A percentile compares a stretch with the other conserved stretches of the same genome.
These are phyloP conservation scores for Phytopythium vexans DNA, from an alignment of 352 stramenopile genomes.

Conservation along the genomic window DNA sequence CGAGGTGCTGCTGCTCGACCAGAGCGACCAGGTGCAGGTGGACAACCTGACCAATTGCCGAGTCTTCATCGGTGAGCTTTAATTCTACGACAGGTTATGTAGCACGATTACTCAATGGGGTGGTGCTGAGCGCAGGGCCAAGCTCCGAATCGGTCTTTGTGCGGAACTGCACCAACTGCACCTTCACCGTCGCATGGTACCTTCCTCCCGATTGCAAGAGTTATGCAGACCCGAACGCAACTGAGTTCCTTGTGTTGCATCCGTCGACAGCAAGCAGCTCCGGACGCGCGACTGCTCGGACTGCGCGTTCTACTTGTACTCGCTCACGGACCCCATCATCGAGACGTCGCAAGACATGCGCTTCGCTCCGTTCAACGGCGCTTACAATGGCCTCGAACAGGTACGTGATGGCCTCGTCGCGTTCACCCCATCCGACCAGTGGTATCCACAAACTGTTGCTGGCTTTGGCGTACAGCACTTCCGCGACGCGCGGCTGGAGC, in stretches of 20 bases:
- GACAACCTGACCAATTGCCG: slow-evolving; percentile 86
- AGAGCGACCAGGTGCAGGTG: slow-evolving; percentile 90
- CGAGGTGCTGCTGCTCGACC: slow-evolving; percentile 82
- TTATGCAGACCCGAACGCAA: not conserved
- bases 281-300: slow-evolving; percentile 79
- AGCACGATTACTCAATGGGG: not conserved
- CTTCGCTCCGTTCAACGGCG: slow-evolving; percentile 89
- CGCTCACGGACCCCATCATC: slow-evolving; percentile 90
- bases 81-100: not conserved
- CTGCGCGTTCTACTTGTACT: slow-evolving; percentile 88
- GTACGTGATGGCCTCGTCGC: slow-evolving; percentile 12
- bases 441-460: not conserved
- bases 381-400: slow-evolving; percentile 65
- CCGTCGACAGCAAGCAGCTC: slow-evolving; percentile 78
- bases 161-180: slow-evolving; percentile 87
- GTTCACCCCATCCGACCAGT: not conserved
- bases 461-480: slow-evolving; percentile 49
- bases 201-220: not conserved
- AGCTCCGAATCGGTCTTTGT: slow-evolving; percentile 89
- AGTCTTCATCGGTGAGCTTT: slow-evolving; percentile 74
- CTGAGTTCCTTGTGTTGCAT: not conserved
- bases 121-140: slow-evolving; percentile 27
- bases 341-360: slow-evolving; percentile 84
- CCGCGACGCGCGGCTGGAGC: slow-evolving; percentile 58
- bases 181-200: slow-evolving; percentile 87